Evolutionary conservation across 2,329 filamentous ascomycete genomes (phyloP), one percentile per base, ranked within the genome.

Genomic region (Dactylellina parvicollis): DNA sequence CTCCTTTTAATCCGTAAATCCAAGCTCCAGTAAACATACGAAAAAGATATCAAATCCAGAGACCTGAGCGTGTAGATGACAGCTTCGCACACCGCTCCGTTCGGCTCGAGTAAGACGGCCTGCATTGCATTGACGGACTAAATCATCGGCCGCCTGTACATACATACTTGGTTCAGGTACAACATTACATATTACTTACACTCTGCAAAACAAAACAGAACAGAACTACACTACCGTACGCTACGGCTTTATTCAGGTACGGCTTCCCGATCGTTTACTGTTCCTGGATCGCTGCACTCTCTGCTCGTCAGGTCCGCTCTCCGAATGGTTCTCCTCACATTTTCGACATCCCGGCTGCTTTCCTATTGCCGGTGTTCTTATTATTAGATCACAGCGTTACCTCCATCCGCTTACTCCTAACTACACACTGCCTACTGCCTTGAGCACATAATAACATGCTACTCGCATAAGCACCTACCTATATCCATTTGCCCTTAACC

Each of bases 201-300:
- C n/a, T n/a, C 30, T 7, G 14, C 30, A 7, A 14, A 14, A 7
- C 30, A 34, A 14, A 34, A 7, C 30, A 34, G 30, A 34, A 7
- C 30, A 34, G 30, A 34, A 7, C 46, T 18, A 46, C 18, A 46
- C 10, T 46, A 46, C 24, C n/a, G 20, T n/a, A 7, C 7, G 32
- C 32, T 7, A 54, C 49, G 42, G 42, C 44, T 12, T 24, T 30
- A 40, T 30, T 65, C 62, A 67, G 62, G 62, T 67, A 67, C 62
- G 62, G 52, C 36, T 57, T 56, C 36, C 52, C 52, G 44, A 56
- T 67, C 52, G 32, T 59, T 40, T 67, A 28, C 52, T 59, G 61
- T 66, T 66, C 61, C 61, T 66, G 61, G 61, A 66, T 66, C 46
- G 61, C 32, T 64, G 47, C 59, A 26, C 30, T 32, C 22, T 18